A percentile compares a stretch with the other conserved stretches of the same genome.
phyloP scores from a whole-genome alignment of 1,284 basidiomycete genomes.

The Cryptococcus floricola region DNA sequence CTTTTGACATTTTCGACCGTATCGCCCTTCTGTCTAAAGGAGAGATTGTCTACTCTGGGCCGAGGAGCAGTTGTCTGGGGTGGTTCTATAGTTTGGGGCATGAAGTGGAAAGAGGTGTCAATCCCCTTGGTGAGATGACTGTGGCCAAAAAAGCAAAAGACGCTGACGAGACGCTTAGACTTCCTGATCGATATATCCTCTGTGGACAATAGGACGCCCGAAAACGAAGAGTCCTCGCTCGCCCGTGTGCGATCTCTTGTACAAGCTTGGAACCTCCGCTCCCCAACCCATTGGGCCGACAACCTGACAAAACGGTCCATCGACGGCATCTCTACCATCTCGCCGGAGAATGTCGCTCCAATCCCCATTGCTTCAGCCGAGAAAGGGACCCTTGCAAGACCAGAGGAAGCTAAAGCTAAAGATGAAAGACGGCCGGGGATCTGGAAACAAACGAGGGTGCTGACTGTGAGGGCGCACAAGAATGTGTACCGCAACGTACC shows the following conservation, averaged over 20 bases:
- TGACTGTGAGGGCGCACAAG: slow-evolving; percentile 39
- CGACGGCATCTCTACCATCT: too few relatives aligned
- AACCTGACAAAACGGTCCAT: slow-evolving; percentile 10
- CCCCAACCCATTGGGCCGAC: slow-evolving; percentile 10
- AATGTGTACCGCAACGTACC: slow-evolving; percentile 48
- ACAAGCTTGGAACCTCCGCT: slow-evolving; percentile 33
- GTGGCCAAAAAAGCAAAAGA: neutral
- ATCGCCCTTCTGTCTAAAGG: slow-evolving; percentile 54
- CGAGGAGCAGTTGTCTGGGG: slow-evolving; percentile 40
- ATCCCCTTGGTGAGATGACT: slow-evolving; percentile 40
- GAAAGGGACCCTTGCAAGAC: too few relatives aligned
- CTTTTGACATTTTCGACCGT: slow-evolving; percentile 53
- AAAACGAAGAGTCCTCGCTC: slow-evolving; percentile 45
- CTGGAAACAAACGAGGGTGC: slow-evolving; percentile 39
- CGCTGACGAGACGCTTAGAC: slow-evolving; percentile 31
- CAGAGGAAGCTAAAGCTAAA: neutral
- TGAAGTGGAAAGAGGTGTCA: slow-evolving; percentile 41
- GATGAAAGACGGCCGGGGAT: slow-evolving; percentile 34
- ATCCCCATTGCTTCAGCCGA: too few relatives aligned
- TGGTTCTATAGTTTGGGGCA: slow-evolving; percentile 51
- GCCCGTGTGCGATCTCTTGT: slow-evolving; percentile 33
- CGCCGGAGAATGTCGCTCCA: too few relatives aligned
- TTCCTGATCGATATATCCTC: slow-evolving; percentile 55
- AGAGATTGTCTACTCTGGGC: slow-evolving; percentile 53
- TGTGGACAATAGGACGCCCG: slow-evolving; percentile 51